Conservation (phyloP, 2,329 filamentous ascomycete genomes). For the Calonectria multiphialidica region DNA sequence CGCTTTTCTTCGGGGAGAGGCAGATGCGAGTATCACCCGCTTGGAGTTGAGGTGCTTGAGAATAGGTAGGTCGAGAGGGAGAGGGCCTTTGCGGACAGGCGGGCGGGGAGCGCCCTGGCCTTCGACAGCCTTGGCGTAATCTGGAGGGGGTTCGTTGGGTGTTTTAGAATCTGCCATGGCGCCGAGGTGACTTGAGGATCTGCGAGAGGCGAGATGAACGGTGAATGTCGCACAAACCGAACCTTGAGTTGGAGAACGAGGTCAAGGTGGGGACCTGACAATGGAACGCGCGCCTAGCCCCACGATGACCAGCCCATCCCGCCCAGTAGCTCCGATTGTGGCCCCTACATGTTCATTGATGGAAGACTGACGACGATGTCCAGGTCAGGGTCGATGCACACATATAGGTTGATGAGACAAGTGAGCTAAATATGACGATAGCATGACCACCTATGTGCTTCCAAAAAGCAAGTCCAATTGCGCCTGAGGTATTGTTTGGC, state of each 20-base stretch:
- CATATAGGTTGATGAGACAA: not conserved
- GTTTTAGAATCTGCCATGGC: conserved; percentile 45
- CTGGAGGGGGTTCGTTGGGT: conserved; percentile 57
- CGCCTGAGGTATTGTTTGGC: not conserved
- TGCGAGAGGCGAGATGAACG: conserved; percentile 13
- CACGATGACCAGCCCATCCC: conserved; percentile 31
- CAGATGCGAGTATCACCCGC: conserved; percentile 89
- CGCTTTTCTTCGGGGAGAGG: conserved; percentile 85
- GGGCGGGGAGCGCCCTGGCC: conserved; percentile 50
- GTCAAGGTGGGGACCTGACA: conserved; percentile 40
- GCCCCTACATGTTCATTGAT: not conserved
- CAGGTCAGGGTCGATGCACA: not conserved
- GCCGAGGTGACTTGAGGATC: conserved; percentile 10
- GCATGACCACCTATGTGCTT: not conserved
- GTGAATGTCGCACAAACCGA: conserved; percentile 21
- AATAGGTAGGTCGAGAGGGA: conserved; percentile 83
- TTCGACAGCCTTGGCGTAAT: conserved; percentile 57
- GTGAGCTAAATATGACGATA: not conserved
- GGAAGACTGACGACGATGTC: not conserved
- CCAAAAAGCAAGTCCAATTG: not conserved
- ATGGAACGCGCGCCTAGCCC: conserved; percentile 38
- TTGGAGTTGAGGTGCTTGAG: conserved; percentile 81
- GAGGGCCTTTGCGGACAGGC: conserved; percentile 63
- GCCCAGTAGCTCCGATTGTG: conserved; percentile 21
- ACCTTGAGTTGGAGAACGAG: conserved; percentile 33